Evolutionary conservation across 306 rosid species (phyloP).

Genomic region (Sindora glabra): DNA sequence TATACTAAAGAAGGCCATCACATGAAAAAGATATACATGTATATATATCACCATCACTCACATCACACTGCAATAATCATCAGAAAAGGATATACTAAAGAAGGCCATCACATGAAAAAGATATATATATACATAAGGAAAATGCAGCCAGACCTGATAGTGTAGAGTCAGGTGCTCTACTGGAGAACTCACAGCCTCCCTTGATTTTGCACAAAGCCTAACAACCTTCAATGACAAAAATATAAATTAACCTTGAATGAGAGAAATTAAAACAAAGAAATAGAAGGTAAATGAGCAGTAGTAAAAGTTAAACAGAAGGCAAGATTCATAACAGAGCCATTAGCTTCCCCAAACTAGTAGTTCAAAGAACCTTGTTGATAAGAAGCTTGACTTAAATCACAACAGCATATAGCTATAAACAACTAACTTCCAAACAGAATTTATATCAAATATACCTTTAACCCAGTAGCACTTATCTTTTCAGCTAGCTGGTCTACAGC

Average conservation of each 20-base stretch:
- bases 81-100: too few relatives aligned
- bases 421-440: neutral
- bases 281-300: too few relatives aligned
- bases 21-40: too few relatives aligned
- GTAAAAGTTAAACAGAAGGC: neutral
- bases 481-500: conserved; percentile 98
- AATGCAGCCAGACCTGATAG: conserved; percentile 94
- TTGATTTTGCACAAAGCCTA: conserved; percentile 92
- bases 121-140: too few relatives aligned
- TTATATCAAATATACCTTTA: conserved; percentile 56
- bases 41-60: too few relatives aligned
- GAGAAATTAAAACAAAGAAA: too few relatives aligned
- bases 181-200: conserved; percentile 99
- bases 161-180: conserved; percentile 98
- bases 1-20: too few relatives aligned
- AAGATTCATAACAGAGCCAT: neutral
- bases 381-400: neutral
- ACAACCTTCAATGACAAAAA: conserved; percentile 59
- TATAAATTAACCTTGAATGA: conserved; percentile 1
- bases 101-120: too few relatives aligned
- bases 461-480: conserved; percentile 95
- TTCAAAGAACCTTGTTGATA: too few relatives aligned
- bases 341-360: neutral
- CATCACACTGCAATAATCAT: too few relatives aligned
- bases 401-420: neutral